These are phyloP conservation scores for Tulasnella sp. DNA, from an alignment of 768 basidiomycete genomes.

Conservation along the genomic window DNA sequence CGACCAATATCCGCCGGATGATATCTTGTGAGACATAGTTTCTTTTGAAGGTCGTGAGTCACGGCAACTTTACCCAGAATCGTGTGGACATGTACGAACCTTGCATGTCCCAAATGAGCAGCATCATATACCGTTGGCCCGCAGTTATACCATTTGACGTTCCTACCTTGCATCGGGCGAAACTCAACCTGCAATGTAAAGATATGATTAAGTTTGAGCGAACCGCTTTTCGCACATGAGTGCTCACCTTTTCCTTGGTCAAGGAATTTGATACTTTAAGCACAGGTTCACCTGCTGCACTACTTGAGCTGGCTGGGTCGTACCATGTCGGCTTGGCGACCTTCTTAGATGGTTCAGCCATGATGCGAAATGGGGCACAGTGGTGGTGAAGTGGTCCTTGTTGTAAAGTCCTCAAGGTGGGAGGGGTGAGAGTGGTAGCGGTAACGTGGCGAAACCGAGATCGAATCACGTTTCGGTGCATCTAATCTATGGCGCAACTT, in stretches of 20 bases:
- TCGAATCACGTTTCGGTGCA: conserved; percentile 7
- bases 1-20: conserved; percentile 75
- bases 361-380: background rate
- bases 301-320: background rate
- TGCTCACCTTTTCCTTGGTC: conserved; percentile 72
- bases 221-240: background rate
- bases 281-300: conserved; percentile 42
- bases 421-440: background rate
- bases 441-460: background rate
- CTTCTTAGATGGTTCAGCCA: conserved; percentile 8
- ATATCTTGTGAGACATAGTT: conserved; percentile 97
- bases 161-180: conserved; percentile 44
- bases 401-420: background rate
- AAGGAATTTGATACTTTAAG: conserved; percentile 88
- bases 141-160: conserved; percentile 98
- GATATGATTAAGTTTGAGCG: background rate
- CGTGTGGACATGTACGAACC: conserved; percentile 41
- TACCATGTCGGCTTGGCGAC: conserved; percentile 12
- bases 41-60: conserved; percentile 33
- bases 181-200: conserved; percentile 53
- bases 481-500: background rate
- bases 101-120: conserved; percentile 96
- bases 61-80: conserved; percentile 8
- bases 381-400: background rate
- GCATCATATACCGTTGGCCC: conserved; percentile 98